Evolutionary conservation across 257 asterid species (phyloP), one percentile per base, ranked within the genome.

Genomic region (Plantago elongata): DNA sequence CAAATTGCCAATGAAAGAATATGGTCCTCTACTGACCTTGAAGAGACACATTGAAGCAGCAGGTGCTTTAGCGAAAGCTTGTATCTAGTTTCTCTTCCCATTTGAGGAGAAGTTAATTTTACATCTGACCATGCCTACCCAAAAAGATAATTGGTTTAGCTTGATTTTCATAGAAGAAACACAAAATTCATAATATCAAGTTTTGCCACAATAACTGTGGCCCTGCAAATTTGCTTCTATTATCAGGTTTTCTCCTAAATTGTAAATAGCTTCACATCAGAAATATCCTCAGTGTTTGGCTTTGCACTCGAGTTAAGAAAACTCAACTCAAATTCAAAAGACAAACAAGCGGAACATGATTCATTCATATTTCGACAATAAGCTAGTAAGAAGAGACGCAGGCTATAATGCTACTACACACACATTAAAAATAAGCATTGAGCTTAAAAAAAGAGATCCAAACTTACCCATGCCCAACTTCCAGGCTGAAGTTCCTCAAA

Each of bases 51-150:
- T 62, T 85, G 88, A 69, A 88, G 83, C 68, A 72, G 72, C 43
- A 83, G 85, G 68, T 77, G 57, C 74, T 78, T 82, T 42, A 88
- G 83, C 2, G 98, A 84, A 75, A 90, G 34, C 78, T 90, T 90
- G 77, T 80, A 90, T 80, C 69, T 60, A 50, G 84, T 85, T 82
- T 85, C 98, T 81, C 96, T 87, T 57, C 73, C 82, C 98, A 90
- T 90, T 77, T 90, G 98, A 60, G 96, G 98, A 69, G 98, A 90
- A 64, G 94, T 88, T 79, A 90, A 75, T 72, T 90, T 88, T 76
- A 90, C 91, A 69, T 90, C 95, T 48, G 88, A 55, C 96, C 95
- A 90, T 54, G 78, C 81, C 98, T 90, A 68, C 75, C 78, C 54
- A 42, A 44, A 54, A 5, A 16, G 61, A 17, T 15, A 30, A 16